Base-by-base conservation (phyloP, 1,284 basidiomycete genomes). In the Fereydounia khargensis region DNA sequence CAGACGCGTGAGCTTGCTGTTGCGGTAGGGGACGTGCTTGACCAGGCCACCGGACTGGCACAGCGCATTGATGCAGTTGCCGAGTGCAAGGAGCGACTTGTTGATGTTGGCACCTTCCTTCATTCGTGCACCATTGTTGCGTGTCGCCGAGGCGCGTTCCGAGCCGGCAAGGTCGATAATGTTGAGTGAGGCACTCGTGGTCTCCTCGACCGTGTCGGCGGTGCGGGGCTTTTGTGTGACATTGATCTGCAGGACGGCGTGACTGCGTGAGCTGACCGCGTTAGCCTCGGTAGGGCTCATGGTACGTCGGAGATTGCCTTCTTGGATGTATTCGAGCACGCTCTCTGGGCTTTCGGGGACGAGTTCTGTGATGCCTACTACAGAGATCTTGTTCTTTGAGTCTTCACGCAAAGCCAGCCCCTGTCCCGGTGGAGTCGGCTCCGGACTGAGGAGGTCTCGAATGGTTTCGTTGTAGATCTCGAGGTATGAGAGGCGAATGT, bases 81-180 rank as follows among this genome's bases (percentile, higher is more conserved):
- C 73, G 22, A 75, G 63, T 6, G 73, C 73, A 8, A 75, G 65
- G 7, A 75, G 61, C 20, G 69, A 72, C 50, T 72, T 72, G 65
- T 75, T 75, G 60, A 75, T 75, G 50, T 75, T 75, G 33, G 73
- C 73, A n/a, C 73, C 73, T 45, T 75, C 73, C 41, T 74, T 75
- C 73, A 75, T 75, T 14, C 73, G 66, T 14, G 65, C 57, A n/a
- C 73, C 73, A 20, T 70, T 72, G 61, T 75, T 75, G 35, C 57
- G 47, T 4, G 73, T 75, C 16, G 73, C 73, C 34, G 70, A 63
- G 28, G 73, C 73, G 19, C 73, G 65, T 33, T 75, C 73, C 2
- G 68, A 71, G 16, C 73, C 73, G 18, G 73, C 73, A 1, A 75
- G 57, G 39, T 75, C 73, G 52, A 75, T 75, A 45, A 75, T 73